Conservation (phyloP, 805 yeast genomes). For the Scheffersomyces ergatensis region DNA sequence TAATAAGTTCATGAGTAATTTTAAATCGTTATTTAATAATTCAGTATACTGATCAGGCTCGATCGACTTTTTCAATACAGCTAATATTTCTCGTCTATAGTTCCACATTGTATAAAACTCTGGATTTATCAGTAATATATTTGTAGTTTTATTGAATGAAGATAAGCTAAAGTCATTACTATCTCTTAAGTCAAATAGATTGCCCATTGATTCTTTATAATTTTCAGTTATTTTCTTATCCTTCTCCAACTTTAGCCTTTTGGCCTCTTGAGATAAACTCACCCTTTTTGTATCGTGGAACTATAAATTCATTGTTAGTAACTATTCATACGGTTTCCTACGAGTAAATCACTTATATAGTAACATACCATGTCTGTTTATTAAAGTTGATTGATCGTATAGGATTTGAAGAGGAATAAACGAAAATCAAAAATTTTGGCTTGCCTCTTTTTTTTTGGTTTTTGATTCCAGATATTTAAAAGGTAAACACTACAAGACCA, state of each 20-base stretch:
- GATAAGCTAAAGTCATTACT: constrained; percentile 18
- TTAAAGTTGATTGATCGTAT: too few species aligned
- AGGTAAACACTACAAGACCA: too few species aligned
- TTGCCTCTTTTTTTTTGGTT: too few species aligned
- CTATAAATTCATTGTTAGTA: constrained; percentile 10
- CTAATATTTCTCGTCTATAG: constrained; percentile 67
- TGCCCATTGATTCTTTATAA: constrained; percentile 47
- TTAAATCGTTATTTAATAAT: constrained; percentile 54
- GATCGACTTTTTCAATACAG: constrained; percentile 10
- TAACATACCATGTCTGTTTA: not conserved
- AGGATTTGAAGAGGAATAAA: too few species aligned
- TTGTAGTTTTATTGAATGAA: constrained; percentile 53
- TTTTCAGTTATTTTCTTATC: constrained; percentile 62
- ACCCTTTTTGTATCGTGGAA: constrained; percentile 75
- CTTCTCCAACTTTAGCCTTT: constrained; percentile 44
- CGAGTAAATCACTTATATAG: not conserved
- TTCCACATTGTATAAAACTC: constrained; percentile 92
- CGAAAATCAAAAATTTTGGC: too few species aligned
- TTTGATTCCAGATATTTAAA: too few species aligned
- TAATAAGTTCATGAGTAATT: constrained; percentile 56
- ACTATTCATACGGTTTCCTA: too few species aligned
- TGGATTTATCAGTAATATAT: constrained; percentile 66
- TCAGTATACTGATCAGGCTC: constrained; percentile 7
- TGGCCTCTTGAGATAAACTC: constrained; percentile 54
- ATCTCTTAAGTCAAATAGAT: constrained; percentile 35